These are phyloP conservation scores for Pugionium cornutum DNA, from an alignment of 345 rosid species.

Conservation along the genomic window DNA sequence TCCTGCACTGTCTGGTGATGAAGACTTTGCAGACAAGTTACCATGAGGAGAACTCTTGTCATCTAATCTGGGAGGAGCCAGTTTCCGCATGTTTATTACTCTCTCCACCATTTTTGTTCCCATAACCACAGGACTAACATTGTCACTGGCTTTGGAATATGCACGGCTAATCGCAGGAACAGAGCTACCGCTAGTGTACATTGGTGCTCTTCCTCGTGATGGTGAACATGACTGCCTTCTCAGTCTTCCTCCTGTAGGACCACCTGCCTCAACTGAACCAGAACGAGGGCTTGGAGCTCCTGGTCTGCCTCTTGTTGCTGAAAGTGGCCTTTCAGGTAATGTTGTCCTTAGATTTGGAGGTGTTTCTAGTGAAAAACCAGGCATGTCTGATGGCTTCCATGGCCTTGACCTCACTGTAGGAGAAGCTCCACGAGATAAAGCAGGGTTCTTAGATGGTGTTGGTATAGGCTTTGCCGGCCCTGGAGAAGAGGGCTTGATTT, in stretches of 20 bases:
- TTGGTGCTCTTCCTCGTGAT: slow-evolving; percentile 73
- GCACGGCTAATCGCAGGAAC: slow-evolving; percentile 82
- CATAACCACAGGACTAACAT: slow-evolving; percentile 78
- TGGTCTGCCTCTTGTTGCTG: slow-evolving; percentile 92
- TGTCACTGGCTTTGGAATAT: slow-evolving; percentile 64
- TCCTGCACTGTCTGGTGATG: slow-evolving; percentile 89
- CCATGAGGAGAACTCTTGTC: slow-evolving; percentile 73
- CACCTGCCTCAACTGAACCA: slow-evolving; percentile 73
- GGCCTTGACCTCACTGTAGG: slow-evolving; percentile 79
- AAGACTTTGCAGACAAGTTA: slow-evolving; percentile 70
- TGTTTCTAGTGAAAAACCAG: slow-evolving; percentile 90
- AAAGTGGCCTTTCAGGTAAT: slow-evolving; percentile 83
- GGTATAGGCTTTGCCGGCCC: slow-evolving; percentile 45
- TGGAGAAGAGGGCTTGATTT: slow-evolving; percentile 55
- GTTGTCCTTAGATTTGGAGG: slow-evolving; percentile 97
- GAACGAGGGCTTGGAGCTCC: slow-evolving; percentile 91
- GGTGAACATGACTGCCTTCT: slow-evolving; percentile 97
- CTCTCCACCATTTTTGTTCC: slow-evolving; percentile 97
- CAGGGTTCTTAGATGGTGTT: slow-evolving; percentile 51
- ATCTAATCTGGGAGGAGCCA: slow-evolving; percentile 79
- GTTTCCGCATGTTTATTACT: slow-evolving; percentile 89
- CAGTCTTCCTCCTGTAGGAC: slow-evolving; percentile 61
- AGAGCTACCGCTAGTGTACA: slow-evolving; percentile 81
- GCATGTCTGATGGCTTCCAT: slow-evolving; percentile 99
- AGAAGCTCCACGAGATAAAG: slow-evolving; percentile 71